Percentiles rank a stretch among this genome's conserved stretches.
Conservation (phyloP, 495 filamentous ascomycete species). For the Penicillium lagena region DNA sequence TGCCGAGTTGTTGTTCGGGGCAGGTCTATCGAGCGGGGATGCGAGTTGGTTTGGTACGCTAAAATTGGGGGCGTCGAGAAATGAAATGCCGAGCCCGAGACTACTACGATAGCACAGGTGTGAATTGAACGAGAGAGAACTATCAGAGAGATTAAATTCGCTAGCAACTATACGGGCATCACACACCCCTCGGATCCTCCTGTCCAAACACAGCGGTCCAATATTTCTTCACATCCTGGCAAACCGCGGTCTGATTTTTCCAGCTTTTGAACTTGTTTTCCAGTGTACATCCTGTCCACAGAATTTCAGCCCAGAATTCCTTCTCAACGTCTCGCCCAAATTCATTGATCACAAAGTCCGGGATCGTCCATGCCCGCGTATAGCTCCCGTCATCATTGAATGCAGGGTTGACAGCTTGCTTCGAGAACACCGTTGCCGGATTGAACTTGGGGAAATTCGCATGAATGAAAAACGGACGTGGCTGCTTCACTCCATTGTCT, state of each 20-base stretch:
- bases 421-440: conserved; percentile 15
- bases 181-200: neutral
- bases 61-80: too few species aligned
- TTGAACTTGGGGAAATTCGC: conserved; percentile 41
- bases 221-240: conserved; percentile 7
- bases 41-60: too few species aligned
- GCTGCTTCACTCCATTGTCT: conserved; percentile 3
- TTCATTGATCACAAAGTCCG: neutral
- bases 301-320: conserved; percentile 29
- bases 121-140: too few species aligned
- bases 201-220: conserved; percentile 6
- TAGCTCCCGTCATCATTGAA: neutral
- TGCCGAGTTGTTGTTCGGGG: too few species aligned
- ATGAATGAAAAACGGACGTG: conserved; percentile 38
- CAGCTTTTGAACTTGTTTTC: conserved; percentile 15
- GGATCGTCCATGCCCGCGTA: neutral
- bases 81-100: too few species aligned
- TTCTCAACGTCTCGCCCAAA: conserved; percentile 38
- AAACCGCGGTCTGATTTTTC: conserved; percentile 5
- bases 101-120: too few species aligned
- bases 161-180: too few species aligned
- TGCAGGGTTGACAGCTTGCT: neutral
- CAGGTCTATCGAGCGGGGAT: too few species aligned
- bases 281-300: conserved; percentile 22
- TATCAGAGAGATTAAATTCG: too few species aligned